Base-by-base conservation (phyloP, 768 basidiomycete genomes). In the Amanita subjunquillea region DNA sequence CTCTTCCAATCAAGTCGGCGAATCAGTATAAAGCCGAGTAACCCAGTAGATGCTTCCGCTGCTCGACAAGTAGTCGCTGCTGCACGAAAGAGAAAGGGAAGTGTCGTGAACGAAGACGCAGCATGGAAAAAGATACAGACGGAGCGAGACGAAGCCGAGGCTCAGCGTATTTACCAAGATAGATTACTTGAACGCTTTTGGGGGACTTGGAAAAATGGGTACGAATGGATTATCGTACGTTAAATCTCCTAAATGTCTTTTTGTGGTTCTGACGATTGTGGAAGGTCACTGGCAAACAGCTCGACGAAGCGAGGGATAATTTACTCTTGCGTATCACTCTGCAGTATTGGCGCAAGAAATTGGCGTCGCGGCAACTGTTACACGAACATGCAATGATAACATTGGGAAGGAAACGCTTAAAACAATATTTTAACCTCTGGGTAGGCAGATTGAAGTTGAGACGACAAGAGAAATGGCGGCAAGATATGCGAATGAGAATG, bases 101-200 rank as follows among this genome's bases (percentile, higher is more conserved):
- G 71, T 57, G 68, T 72, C n/a, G 65, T 81, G 17, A 81, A 85
- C 58, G 79, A 85, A 60, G 79, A 85, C 51, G 83, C 87, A 53
- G 83, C 83, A 0, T 91, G 87, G 86, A 81, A 82, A 57, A 87
- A 82, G 56, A 81, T 89, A 32, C 74, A 77, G 60, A 78, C 84
- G 72, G 74, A 78, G 43, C 78, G 79, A 58, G 80, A 87, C 57
- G 83, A 90, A 60, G 71, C 76, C 58, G 76, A 80, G 27, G 91
- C 91, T 17, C 86, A 83, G 63, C 70, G 71, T 51, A 90, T 83
- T 64, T 72, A 83, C 41, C 69, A 78, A 29, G 78, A 82, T 48
- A 74, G 72, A 48, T 67, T 91, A 53, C 48, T 88, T 25, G 81
- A 83, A 59, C 79, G 79, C 13, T 90, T 80, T 59, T 87, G 82